Evolutionary conservation across 108 stramenopile species (phyloP), one percentile per base, ranked within the genome.

Genomic region (Aurantiochytrium sp.): DNA sequence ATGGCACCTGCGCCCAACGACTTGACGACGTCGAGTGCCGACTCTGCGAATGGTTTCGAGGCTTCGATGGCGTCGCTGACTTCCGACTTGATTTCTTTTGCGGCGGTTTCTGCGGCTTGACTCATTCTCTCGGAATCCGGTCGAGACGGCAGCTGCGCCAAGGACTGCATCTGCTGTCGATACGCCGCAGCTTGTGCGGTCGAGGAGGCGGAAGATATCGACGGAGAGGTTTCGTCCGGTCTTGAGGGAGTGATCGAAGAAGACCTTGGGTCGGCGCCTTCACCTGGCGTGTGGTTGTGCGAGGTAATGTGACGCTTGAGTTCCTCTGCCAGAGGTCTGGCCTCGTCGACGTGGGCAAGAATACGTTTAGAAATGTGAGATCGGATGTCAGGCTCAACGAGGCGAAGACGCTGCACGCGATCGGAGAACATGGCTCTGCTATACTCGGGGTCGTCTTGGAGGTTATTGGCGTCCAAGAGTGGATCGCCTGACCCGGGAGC

Each of bases 1-100:
- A 93, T 58, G 5, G 91, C 93, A 2, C 93, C 93, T 8, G 91
- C 8, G 16, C 23, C 23, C 10, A 83, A 23, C 14, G 76, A 83
- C 51, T 83, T 83, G 45, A 53, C 18, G 51, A 83, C 28, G 19
- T 83, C 76, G 5, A 83, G 19, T 12, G 28, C n/a, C 49, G 45
- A 53, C 49, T 53, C 28, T 43, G 45, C 42, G 21, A 35, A 12
- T 14, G 64, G 35, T n/a, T 28, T 69, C 1, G 35, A 42, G 21
- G 25, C 64, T 18, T 42, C 64, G 42, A 69, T 28, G 8, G 64
- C 64, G 23, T 28, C 35, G 35, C 10, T 69, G 25, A 35, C 64
- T n/a, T 28, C 64, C 35, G 35, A 35, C 35, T 35, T 35, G 35
- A 35, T 35, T 35, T 35, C 64, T 28, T 69, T 42, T 69, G 64